Evolutionary conservation across 805 yeast genomes (phyloP), one percentile per base, ranked within the genome.

Genomic region (Wickerhamomyces sydowiorum): DNA sequence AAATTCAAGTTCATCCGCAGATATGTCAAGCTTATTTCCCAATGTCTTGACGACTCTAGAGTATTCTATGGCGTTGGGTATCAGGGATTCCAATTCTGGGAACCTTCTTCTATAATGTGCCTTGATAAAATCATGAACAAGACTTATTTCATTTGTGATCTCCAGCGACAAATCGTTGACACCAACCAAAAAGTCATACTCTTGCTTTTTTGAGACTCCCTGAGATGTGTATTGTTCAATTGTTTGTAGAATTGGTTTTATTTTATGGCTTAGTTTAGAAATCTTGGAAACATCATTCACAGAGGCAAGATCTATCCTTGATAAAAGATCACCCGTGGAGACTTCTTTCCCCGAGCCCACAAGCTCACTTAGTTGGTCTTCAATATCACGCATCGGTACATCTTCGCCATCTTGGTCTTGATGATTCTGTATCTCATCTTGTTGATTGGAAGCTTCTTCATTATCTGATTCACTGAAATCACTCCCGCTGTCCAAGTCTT

Each of bases 21-120:
- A 57, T 43, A 29, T 62, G 9, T 53, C 56, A 9, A 74, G 55
- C 32, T 71, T 71, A 45, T 73, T 78, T 27, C 82, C 78, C 2
- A 87, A 60, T 1, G 73, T 49, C 28, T 60, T 48, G 3, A 84
- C 71, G 1, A 79, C 64, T 22, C 64, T 64, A 8, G 83, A 76
- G 60, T 78, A 89, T 43, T 80, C 81, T 0, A 75, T 56, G 0
- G 91, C 80, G 44, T 76, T 75, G 10, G 78, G 65, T 1, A 86
- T 70, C 30, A 89, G 62, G 0, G 80, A 64, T 20, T 73, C 83
- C 38, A 89, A 64, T 52, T 89, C 96, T 0, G 86, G 80, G 61
- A 87, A 88, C 15, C 81, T 73, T 4, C 73, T 68, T 9, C 68
- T 62, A 53, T 87, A 89, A 21, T 70, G 68, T 1, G 70, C 55